A percentile compares a stretch with the other conserved stretches of the same genome.
These are phyloP conservation scores for Aspergillus tamarii DNA, from an alignment of 2,329 filamentous ascomycete species.

Conservation along the genomic window DNA sequence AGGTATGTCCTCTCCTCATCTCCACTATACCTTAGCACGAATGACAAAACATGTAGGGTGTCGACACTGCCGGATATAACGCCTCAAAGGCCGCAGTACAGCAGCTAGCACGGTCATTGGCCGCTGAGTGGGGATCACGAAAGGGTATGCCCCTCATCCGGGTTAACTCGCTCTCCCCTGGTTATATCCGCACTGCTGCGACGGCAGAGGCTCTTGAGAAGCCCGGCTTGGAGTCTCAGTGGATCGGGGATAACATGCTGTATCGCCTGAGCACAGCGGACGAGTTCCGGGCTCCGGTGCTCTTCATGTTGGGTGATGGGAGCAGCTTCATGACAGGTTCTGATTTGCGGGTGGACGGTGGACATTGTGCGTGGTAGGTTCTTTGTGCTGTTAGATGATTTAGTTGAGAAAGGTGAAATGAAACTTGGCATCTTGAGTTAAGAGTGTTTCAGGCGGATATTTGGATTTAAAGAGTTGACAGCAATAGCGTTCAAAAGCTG, in stretches of 20 bases:
- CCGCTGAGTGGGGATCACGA: constrained; percentile 49
- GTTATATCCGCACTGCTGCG: constrained; percentile 23
- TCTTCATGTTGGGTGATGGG: constrained; percentile 37
- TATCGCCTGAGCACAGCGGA: constrained; percentile 26
- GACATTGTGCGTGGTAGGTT: constrained; percentile 16
- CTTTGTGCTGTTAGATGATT: not conserved
- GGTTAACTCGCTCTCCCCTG: constrained; percentile 27
- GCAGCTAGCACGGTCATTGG: constrained; percentile 50
- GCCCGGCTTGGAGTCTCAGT: constrained; percentile 20
- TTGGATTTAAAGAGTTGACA: no score
- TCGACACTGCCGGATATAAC: constrained; percentile 42
- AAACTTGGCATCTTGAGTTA: no score
- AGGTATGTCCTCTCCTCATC: constrained; percentile 3
- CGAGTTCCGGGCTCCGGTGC: constrained; percentile 33
- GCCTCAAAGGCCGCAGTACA: constrained; percentile 51
- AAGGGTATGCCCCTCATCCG: constrained; percentile 20
- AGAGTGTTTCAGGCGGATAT: no score
- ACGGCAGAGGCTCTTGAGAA: constrained; percentile 20
- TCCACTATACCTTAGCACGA: not conserved
- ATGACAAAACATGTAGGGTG: constrained; percentile 7
- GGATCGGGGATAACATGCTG: constrained; percentile 27
- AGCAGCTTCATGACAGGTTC: constrained; percentile 42
- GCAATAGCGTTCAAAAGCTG: no score
- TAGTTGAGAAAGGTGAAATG: no score
- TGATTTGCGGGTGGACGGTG: constrained; percentile 39